phyloP scores from a whole-genome alignment of 306 rosid species.

The Cucumis melo region DNA sequence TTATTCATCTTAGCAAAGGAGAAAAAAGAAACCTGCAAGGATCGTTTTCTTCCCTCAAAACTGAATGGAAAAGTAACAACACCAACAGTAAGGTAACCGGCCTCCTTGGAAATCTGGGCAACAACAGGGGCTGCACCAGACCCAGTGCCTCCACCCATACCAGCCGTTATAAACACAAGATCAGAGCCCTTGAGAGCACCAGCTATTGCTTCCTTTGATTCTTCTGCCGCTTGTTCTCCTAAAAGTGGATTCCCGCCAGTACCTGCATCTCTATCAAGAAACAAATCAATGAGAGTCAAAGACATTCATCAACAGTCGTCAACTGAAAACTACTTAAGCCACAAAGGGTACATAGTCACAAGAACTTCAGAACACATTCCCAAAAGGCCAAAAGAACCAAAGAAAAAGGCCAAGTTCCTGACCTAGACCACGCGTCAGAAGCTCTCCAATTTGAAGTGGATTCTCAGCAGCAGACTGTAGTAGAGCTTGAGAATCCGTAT shows the following conservation, averaged over 20 bases:
- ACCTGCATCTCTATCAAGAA: slow-evolving; percentile 57
- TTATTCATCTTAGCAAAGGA: background rate
- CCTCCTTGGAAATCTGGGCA: slow-evolving; percentile 89
- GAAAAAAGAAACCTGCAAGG: slow-evolving; percentile 67
- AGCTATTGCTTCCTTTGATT: slow-evolving; percentile 83
- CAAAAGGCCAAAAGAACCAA: background rate
- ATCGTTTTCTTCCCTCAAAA: slow-evolving; percentile 97
- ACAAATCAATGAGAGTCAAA: slow-evolving; percentile 1
- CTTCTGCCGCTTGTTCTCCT: slow-evolving; percentile 99
- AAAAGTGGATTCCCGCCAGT: slow-evolving; percentile 96
- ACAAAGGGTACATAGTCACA: background rate
- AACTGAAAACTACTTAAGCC: background rate
- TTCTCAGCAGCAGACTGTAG: slow-evolving; percentile 71
- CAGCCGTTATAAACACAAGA: slow-evolving; percentile 94
- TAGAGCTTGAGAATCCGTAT: slow-evolving; percentile 95
- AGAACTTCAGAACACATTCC: background rate
- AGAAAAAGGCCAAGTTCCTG: slow-evolving; percentile 19
- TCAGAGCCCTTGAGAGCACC: slow-evolving; percentile 83
- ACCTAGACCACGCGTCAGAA: slow-evolving; percentile 99
- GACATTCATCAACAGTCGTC: background rate
- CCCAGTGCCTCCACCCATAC: slow-evolving; percentile 99
- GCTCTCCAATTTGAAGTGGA: slow-evolving; percentile 93
- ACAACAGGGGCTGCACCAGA: slow-evolving; percentile 99
- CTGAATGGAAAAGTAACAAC: slow-evolving; percentile 93
- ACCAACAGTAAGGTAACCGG: slow-evolving; percentile 94